Base-by-base conservation (phyloP, 2,329 filamentous ascomycete genomes). In the Teratosphaeria nubilosa region DNA sequence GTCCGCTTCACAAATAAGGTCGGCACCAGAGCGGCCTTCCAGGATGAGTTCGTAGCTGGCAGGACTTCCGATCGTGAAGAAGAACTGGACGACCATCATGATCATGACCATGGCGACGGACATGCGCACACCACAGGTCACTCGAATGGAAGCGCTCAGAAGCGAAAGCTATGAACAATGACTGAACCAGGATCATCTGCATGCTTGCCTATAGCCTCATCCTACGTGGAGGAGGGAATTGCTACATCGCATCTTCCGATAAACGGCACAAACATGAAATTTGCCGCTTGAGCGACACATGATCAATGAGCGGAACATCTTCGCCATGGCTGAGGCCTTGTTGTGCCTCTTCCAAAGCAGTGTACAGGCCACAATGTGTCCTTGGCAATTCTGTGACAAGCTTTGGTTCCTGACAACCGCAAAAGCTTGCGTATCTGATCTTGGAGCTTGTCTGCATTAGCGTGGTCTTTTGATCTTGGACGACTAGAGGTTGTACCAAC, bases 1-100 rank as follows among this genome's bases (percentile, higher is more conserved):
- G 82, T 97, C 55, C 85, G 91, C 50, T 97, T 97, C 70, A 83
- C 83, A 64, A 85, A 88, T 20, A 78, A 80, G 30, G 73, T 76
- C 31, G 76, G 77, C 48, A 61, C 62, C 14, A 56, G 59, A 24
- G 62, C 56, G 10, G 79, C 82, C 58, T 81, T 86, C 66, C 85
- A 88, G 60, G 88, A 95, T 70, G 91, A 97, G 72, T 79, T 79
- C 59, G 74, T 78, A 37, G 60, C 60, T 45, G 34, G 60, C 11
- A 52, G 59, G 57, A 51, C 55, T 32, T 59, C 59, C 30, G 56
- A 65, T 52, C 58, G 64, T 20, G 64, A 68, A 27, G 57, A 65
- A 20, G 60, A 64, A n/a, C 57, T 62, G 9, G 63, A 67, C 50
- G 64, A 63, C n/a, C 51, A 30, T 27, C 50, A 51, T 30, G 31